Evolutionary conservation across 2,329 filamentous ascomycete genomes (phyloP).

Genomic region (Lachnellula willkommii): DNA sequence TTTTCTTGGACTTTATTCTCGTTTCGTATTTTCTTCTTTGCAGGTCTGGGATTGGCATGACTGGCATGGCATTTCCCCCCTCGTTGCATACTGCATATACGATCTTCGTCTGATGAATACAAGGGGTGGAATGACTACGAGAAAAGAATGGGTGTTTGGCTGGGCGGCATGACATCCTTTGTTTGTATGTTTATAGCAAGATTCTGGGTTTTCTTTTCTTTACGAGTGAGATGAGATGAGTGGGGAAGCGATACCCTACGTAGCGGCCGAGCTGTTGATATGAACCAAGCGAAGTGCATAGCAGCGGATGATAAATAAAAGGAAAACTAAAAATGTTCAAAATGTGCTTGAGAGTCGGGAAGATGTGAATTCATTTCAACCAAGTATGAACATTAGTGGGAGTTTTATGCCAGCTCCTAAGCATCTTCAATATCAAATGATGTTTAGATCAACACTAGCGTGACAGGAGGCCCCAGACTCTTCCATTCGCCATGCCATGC

Average conservation of each 20-base stretch:
- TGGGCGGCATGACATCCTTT: background rate
- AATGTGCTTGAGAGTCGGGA: background rate
- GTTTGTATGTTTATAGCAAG: conserved; percentile 1
- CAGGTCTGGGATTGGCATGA: conserved; percentile 16
- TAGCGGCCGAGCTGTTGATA: background rate
- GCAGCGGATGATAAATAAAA: background rate
- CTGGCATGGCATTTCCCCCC: conserved; percentile 9
- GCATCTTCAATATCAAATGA: no score
- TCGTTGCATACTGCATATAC: conserved; percentile 10
- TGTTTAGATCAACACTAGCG: no score
- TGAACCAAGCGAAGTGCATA: background rate
- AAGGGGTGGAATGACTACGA: background rate
- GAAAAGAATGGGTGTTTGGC: background rate
- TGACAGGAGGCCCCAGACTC: no score
- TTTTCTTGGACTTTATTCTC: conserved; percentile 9
- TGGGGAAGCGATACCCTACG: background rate
- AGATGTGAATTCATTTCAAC: no score
- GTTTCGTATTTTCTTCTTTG: conserved; percentile 7
- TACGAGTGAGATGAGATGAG: background rate
- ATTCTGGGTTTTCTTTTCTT: background rate
- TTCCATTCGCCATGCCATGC: no score
- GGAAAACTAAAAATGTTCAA: background rate
- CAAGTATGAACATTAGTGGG: no score
- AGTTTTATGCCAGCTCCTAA: no score
- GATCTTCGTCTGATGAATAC: conserved; percentile 1